These are phyloP conservation scores for Fusarium newnesense DNA, from an alignment of 2,329 filamentous ascomycete genomes.

Conservation along the genomic window DNA sequence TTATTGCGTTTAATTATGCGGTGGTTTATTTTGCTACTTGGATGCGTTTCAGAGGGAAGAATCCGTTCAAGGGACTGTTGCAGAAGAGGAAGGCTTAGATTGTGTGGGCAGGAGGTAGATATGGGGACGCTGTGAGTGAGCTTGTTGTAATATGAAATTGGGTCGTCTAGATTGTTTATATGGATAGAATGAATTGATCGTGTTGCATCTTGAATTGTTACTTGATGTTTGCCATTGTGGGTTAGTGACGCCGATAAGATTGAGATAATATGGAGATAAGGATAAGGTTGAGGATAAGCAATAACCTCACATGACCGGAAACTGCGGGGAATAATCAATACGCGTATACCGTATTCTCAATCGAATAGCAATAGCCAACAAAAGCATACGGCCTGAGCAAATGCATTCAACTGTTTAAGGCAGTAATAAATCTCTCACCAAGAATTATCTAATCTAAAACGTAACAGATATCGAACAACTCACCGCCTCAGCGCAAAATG, in stretches of 20 bases:
- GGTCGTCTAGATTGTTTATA: background rate
- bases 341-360: background rate
- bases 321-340: rapidly evolving
- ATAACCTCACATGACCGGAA: background rate
- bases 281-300: background rate
- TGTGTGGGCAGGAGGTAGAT: background rate
- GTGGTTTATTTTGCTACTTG: conserved; percentile 54
- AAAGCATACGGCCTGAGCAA: background rate
- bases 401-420: background rate
- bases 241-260: background rate
- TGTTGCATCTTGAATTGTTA: rapidly evolving
- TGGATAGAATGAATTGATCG: background rate
- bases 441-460: rapidly evolving
- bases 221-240: rapidly evolving
- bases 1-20: conserved; percentile 70
- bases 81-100: conserved; percentile 38
- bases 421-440: rapidly evolving
- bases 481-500: rapidly evolving
- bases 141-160: rapidly evolving
- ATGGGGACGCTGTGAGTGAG: rapidly evolving
- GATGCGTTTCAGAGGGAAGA: conserved; percentile 53
- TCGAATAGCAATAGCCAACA: background rate
- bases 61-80: conserved; percentile 48
- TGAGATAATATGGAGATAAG: background rate
- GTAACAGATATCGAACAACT: rapidly evolving